Evolutionary conservation across 208 protist genomes (phyloP), one percentile per base, ranked within the genome.

Genomic region (Borovskyia barvae): DNA sequence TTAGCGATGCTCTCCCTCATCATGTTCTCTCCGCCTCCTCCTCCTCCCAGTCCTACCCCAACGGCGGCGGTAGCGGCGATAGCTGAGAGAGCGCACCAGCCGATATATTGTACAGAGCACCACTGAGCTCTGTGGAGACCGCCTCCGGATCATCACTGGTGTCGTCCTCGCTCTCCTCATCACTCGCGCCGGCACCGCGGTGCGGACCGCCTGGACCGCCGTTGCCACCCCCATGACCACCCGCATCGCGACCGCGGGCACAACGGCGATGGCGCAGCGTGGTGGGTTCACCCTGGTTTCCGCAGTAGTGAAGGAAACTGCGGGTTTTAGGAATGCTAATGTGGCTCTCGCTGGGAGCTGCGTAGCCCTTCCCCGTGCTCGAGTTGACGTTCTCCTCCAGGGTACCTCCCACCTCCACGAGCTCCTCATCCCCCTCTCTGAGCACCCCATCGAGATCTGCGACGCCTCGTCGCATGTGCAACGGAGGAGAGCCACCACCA

Each of bases 121-220:
- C 50, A 35, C 33, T 58, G 39, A 22, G 52, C 15, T 58, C 36
- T 33, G 26, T n/a, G 7, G 52, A 12, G 36, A n/a, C 6, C 9
- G 9, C 28, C 25, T 58, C 26, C n/a, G n/a, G 25, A 5, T 33
- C 39, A 11, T 19, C 37, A 1, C 11, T 8, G 19, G 3, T 5
- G 24, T 69, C 63, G n/a, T 69, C 52, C 14, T 19, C 53, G 53
- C 63, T 69, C 11, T 69, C 63, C 15, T 61, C 63, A 8, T 30
- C 52, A 24, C 50, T 67, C 8, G 47, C 6, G 5, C 20, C 35
- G 20, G 47, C 28, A 14, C 49, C 49, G 19, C 25, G 19, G 20
- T 20, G 36, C 20, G 36, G 4, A 36, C 32, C 42, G 20, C 6
- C 25, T 12, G 50, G 3, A 15, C 15, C 6, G n/a, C n/a, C 39